Evolutionary conservation across 768 basidiomycete species (phyloP).

Genomic region (Calvatia gigantea): DNA sequence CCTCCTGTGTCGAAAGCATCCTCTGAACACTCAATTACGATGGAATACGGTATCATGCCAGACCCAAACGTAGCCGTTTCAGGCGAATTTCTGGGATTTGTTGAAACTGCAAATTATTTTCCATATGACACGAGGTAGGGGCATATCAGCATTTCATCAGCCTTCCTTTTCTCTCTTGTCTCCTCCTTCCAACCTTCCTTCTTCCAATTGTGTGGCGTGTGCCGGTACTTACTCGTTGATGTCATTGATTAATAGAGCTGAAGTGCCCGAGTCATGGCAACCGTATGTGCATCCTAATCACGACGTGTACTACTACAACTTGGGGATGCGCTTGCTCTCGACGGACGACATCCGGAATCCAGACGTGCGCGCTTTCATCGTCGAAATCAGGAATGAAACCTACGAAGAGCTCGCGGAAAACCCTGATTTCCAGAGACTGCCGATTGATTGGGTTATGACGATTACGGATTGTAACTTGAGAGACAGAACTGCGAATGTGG

Average conservation of each 20-base stretch:
- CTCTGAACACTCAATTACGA: neutral
- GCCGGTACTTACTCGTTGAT: conserved; percentile 10
- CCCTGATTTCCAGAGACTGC: conserved; percentile 24
- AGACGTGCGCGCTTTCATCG: conserved; percentile 27
- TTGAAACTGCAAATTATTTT: conserved; percentile 17
- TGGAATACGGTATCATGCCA: neutral
- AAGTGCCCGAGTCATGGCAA: conserved; percentile 29
- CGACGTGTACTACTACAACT: conserved; percentile 41
- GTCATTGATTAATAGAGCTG: conserved; percentile 14
- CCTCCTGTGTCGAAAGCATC: neutral
- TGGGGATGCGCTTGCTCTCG: conserved; percentile 31
- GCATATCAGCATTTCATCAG: conserved; percentile 13
- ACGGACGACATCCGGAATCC: conserved; percentile 36
- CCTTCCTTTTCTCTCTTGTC: conserved; percentile 2
- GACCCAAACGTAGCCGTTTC: neutral
- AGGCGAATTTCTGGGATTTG: conserved; percentile 13
- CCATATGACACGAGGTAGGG: conserved; percentile 13
- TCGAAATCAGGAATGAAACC: conserved; percentile 34
- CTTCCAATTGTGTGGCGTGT: neutral
- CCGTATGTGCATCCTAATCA: conserved; percentile 39
- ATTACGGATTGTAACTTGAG: conserved; percentile 30
- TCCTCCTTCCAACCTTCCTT: conserved; percentile 1
- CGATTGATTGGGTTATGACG: conserved; percentile 37
- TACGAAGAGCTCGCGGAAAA: conserved; percentile 30
- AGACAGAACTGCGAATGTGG: conserved; percentile 29